Conservation (phyloP, 495 filamentous ascomycete species). For the Lasiosphaeriaceae sp. region DNA sequence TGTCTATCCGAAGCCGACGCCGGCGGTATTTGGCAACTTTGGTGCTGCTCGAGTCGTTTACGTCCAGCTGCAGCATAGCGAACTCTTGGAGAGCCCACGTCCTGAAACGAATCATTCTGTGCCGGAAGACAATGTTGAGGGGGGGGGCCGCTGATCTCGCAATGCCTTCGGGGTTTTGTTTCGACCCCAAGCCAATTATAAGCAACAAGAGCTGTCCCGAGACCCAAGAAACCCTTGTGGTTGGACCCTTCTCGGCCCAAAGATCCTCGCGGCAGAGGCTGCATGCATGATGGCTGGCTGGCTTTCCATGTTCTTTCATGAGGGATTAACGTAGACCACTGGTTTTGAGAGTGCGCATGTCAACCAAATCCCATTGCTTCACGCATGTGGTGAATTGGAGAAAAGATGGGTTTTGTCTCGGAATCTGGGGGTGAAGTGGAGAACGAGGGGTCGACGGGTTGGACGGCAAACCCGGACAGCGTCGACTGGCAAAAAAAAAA, state of each 20-base stretch:
- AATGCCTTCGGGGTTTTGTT: background rate
- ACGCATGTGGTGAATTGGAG: background rate
- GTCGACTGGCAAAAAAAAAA: no score
- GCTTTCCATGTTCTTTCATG: background rate
- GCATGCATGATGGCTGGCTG: background rate
- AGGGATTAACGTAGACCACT: conserved; percentile 11
- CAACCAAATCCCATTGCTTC: background rate
- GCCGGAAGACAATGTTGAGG: no score
- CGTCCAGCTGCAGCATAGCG: no score
- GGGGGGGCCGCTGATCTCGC: background rate
- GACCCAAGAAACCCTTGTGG: background rate
- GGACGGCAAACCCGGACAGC: no score
- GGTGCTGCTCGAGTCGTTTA: no score
- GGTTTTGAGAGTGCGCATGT: background rate
- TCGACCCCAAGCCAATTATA: background rate
- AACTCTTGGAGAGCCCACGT: background rate
- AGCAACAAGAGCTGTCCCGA: background rate
- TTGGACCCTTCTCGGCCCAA: conserved; percentile 5
- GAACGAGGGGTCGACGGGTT: no score
- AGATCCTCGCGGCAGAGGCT: conserved; percentile 3
- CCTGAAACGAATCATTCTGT: background rate
- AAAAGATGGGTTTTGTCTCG: no score
- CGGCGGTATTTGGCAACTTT: background rate
- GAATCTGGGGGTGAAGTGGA: no score
- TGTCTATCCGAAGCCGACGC: background rate